A percentile compares a stretch with the other conserved stretches of the same genome.
Evolutionary conservation across 306 rosid genomes (phyloP).

Genomic region (Fagus crenata): DNA sequence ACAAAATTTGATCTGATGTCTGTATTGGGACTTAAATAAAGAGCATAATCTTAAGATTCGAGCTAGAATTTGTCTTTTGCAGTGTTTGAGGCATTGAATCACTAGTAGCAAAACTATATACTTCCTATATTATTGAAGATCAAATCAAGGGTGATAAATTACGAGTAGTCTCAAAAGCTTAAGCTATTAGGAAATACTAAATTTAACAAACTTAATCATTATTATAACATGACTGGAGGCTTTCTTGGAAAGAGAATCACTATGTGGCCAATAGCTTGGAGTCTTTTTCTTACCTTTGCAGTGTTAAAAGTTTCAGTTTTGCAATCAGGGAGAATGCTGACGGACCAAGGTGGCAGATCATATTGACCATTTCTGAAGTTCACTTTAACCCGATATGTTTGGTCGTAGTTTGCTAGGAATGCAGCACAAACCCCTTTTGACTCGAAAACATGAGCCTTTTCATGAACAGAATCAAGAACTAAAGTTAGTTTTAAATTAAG

Average conservation of each 20-base stretch:
- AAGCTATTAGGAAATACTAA: too few relatives aligned
- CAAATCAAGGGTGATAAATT: too few relatives aligned
- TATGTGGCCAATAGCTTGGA: too few relatives aligned
- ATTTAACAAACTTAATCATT: background rate
- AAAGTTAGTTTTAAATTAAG: slow-evolving; percentile 8
- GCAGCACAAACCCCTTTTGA: slow-evolving; percentile 69
- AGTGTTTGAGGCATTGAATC: background rate
- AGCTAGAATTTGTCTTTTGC: background rate
- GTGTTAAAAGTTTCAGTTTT: slow-evolving; percentile 75
- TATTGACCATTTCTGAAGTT: slow-evolving; percentile 57
- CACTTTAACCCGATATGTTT: slow-evolving; percentile 46
- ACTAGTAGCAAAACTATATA: background rate
- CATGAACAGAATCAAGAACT: slow-evolving; percentile 20
- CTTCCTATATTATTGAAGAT: too few relatives aligned
- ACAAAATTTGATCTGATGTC: slow-evolving; percentile 8
- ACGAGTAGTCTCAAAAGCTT: too few relatives aligned
- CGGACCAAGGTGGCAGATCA: slow-evolving; percentile 85
- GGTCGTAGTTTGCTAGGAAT: slow-evolving; percentile 78
- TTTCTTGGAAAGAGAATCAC: too few relatives aligned
- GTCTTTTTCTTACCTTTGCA: slow-evolving; percentile 61
- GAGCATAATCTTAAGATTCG: background rate
- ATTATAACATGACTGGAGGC: too few relatives aligned
- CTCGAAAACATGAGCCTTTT: slow-evolving; percentile 70
- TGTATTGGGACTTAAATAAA: background rate
- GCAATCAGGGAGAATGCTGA: slow-evolving; percentile 96